Percentiles rank a stretch among this genome's conserved stretches.
phyloP scores from a whole-genome alignment of 202 grass and related monocot species.

The Zizania palustris region DNA sequence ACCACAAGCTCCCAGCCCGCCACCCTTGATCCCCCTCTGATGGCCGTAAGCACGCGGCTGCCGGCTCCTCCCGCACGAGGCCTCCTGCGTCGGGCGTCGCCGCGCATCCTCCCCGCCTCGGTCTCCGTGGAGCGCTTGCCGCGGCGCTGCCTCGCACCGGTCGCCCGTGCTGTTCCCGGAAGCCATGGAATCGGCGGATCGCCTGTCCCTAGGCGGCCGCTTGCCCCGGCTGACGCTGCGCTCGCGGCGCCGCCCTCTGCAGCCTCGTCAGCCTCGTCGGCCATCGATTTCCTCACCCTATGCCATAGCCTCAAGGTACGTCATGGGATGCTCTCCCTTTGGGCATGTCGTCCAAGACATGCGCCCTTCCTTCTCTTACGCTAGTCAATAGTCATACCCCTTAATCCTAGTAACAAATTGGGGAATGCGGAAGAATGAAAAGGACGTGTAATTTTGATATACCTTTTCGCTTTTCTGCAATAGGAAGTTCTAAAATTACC shows the following conservation, averaged over 20 bases:
- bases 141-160: constrained; percentile 32
- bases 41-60: constrained; percentile 58
- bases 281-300: constrained; percentile 90
- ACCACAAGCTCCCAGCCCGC: not conserved
- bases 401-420: not conserved
- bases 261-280: constrained; percentile 53
- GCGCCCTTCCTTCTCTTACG: not conserved
- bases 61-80: constrained; percentile 34
- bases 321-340: not conserved
- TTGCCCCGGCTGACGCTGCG: constrained; percentile 47
- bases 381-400: not conserved
- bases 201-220: constrained; percentile 34
- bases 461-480: not conserved
- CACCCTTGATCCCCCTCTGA: constrained; percentile 15
- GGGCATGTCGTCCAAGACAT: not conserved
- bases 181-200: constrained; percentile 41
- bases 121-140: constrained; percentile 32
- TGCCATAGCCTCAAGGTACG: constrained; percentile 84
- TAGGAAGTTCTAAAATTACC: not conserved
- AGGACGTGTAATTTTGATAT: not conserved
- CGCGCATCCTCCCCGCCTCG: constrained; percentile 24
- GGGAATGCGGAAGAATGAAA: not conserved
- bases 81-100: constrained; percentile 44
- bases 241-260: constrained; percentile 33
- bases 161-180: constrained; percentile 36